phyloP scores from a whole-genome alignment of 768 basidiomycete species.

The Polyporus arcularius region DNA sequence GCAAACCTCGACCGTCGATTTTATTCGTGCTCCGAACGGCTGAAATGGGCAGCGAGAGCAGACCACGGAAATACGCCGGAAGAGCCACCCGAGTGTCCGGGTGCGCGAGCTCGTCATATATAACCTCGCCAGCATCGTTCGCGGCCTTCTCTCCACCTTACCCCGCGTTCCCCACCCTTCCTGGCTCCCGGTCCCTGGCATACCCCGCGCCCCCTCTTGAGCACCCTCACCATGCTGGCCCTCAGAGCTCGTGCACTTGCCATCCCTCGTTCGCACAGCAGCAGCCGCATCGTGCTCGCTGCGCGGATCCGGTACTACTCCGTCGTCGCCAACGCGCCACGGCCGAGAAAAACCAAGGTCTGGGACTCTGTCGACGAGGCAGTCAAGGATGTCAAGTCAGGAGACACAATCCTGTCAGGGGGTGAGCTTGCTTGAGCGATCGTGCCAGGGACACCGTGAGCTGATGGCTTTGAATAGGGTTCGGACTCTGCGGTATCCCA shows the following conservation, averaged over 20 bases:
- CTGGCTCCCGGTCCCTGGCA: conserved; percentile 1
- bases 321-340: conserved; percentile 30
- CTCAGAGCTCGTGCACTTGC: conserved; percentile 18
- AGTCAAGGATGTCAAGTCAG: conserved; percentile 78
- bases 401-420: conserved; percentile 75
- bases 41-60: too few relatives aligned
- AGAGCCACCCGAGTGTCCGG: conserved; percentile 1
- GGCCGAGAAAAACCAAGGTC: conserved; percentile 53
- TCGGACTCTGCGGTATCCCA: conserved; percentile 87
- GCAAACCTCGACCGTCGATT: not conserved
- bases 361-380: conserved; percentile 81
- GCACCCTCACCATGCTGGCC: conserved; percentile 17
- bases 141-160: conserved; percentile 11
- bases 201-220: conserved; percentile 11
- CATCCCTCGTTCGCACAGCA: conserved; percentile 20
- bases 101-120: not conserved
- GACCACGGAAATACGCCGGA: conserved; percentile 19
- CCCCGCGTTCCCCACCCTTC: conserved; percentile 12
- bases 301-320: conserved; percentile 26
- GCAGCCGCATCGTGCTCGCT: conserved; percentile 19
- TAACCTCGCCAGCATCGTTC: not conserved
- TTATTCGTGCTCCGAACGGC: not conserved
- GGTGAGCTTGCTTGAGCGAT: conserved; percentile 47
- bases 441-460: not conserved
- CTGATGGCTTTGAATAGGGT: conserved; percentile 50